Evolutionary conservation across 495 filamentous ascomycete genomes (phyloP), one percentile per base, ranked within the genome.

Genomic region (Penicillium angulare): DNA sequence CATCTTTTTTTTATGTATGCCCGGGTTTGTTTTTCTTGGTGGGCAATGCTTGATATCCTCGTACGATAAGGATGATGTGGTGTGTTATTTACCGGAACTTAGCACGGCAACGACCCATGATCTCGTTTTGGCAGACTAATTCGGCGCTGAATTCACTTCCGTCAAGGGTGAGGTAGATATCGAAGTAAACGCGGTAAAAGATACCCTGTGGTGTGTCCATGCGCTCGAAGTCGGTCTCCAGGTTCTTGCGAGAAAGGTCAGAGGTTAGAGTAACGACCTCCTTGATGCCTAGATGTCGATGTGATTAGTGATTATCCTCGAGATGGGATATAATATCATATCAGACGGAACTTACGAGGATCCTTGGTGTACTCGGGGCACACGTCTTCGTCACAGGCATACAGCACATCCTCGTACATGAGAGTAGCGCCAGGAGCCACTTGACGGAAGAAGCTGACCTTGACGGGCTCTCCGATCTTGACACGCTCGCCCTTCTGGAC

Each of bases 141-240:
- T 97, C 95, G 40, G 93, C 93, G 54, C 92, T 97, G 75, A 98
- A 98, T 67, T 98, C 93, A 52, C 86, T 92, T 33, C 93, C 93
- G 63, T 98, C 93, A 15, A 98, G 85, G 7, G 93, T 97, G 43
- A 98, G 88, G 68, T 96, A 95, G 49, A 87, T 87, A 60, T 87
- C 84, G 56, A 86, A 86, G 70, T 86, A 87, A 35, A 82, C 79
- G 10, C 93, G 87, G 79, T 98, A 98, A 73, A 98, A 98, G 10
- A 92, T 95, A 48, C 93, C 93, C 66, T 98, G 93, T 2, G 93
- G 93, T 3, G 93, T 98, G 69, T 98, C 93, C 93, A 98, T 98
- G 59, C 95, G 84, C 73, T 98, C 93, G 52, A 98, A 98, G 65
- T 98, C 93, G 67, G 96, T 97, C 69, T 98, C 93, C 1, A 98